Evolutionary conservation across 257 asterid genomes (phyloP).

Genomic region (Salvia rosmarinus): DNA sequence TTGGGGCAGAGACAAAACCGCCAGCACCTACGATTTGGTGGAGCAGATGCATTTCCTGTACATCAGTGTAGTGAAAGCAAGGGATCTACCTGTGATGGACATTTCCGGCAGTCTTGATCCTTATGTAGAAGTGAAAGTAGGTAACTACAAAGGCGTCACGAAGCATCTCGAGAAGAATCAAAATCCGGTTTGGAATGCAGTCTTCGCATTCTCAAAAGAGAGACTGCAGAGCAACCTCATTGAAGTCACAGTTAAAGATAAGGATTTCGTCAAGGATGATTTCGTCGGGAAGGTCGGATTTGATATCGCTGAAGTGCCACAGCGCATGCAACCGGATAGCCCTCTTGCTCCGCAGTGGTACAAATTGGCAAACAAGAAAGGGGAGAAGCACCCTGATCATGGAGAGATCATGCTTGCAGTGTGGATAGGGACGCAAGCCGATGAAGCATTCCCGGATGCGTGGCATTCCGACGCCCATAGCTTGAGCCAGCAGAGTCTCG

Average conservation of each 20-base stretch:
- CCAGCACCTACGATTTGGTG: conserved; percentile 88
- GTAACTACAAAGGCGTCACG: conserved; percentile 84
- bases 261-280: conserved; percentile 77
- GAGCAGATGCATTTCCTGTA: conserved; percentile 84
- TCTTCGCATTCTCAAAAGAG: conserved; percentile 85
- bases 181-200: conserved; percentile 72
- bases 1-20: conserved; percentile 91
- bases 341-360: conserved; percentile 97
- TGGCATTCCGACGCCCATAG: conserved; percentile 91
- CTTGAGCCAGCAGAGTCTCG: conserved; percentile 63
- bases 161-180: conserved; percentile 81
- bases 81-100: conserved; percentile 86
- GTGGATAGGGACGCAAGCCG: conserved; percentile 99
- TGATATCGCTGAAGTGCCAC: conserved; percentile 73
- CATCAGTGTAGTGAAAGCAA: conserved; percentile 75
- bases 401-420: conserved; percentile 94
- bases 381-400: conserved; percentile 45
- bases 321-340: conserved; percentile 87
- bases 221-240: conserved; percentile 70
- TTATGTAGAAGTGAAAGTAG: conserved; percentile 83
- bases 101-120: conserved; percentile 90
- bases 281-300: conserved; percentile 71
- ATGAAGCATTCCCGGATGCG: conserved; percentile 83
- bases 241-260: conserved; percentile 75
- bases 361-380: conserved; percentile 61